Evolutionary conservation across 352 stramenopile species (phyloP), one percentile per base, ranked within the genome.

Genomic region (Phytophthora megakarya): DNA sequence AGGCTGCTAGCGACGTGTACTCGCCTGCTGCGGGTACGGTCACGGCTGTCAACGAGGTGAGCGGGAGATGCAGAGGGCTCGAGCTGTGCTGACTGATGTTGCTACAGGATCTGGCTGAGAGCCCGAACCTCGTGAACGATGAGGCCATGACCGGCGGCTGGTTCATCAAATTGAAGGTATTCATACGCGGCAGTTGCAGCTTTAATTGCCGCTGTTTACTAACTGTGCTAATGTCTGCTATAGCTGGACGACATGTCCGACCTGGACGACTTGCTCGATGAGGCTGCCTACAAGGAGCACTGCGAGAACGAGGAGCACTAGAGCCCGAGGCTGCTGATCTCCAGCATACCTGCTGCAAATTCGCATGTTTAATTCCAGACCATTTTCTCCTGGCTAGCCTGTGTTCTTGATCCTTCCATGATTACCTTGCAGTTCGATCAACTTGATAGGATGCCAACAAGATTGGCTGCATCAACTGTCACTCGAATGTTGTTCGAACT

Each of bases 1-100:
- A 99, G 88, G 97, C 97, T 44, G 97, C 97, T 22, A 98, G 88
- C 25, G 97, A 99, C 59, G 93, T 99, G 51, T 99, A 99, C 80
- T 79, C 86, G 37, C 97, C 97, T 35, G 92, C 97, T 19, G 75
- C 76, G 40, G 97, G 97, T 61, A 98, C 85, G 38, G 83, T 99
- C 35, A 65, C 96, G 28, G 97, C 97, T 51, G 70, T 98, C 7
- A 99, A 99, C 75, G 88, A 98, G 67, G 85, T 91, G 26, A 16
- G 61, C 5, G 22, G 13, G 5, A 59, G 28, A 18, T 33, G 3
- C 21, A 38, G 3, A 22, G 33, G n/a, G 13, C 13, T 13, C 32
- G 16, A 15, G 28, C n/a, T 25, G 9, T 51, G 11, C 37, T 72
- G 38, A 69, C 48, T 61, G 21, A 10, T 61, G 0, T 38, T 50